Percentiles rank a stretch among this genome's conserved stretches.
These are phyloP conservation scores for Kokia cookei DNA, from an alignment of 441 rosid species.

Conservation along the genomic window DNA sequence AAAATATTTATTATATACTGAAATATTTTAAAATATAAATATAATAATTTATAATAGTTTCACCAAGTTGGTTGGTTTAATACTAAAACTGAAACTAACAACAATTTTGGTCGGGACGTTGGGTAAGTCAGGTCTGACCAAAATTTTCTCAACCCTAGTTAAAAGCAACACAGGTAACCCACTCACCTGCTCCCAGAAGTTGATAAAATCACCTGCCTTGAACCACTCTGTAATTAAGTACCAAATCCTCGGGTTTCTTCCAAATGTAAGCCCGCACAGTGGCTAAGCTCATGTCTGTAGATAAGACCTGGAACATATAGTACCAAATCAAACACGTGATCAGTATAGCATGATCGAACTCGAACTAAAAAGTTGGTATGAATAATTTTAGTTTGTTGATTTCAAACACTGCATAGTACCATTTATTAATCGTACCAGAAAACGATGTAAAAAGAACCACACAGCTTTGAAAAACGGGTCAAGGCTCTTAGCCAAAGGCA, in stretches of 20 bases:
- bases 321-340: background rate
- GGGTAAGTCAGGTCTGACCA: background rate
- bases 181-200: slow-evolving; percentile 30
- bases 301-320: slow-evolving; percentile 55
- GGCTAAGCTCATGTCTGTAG: slow-evolving; percentile 99
- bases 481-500: background rate
- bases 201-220: slow-evolving; percentile 59
- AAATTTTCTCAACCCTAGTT: background rate
- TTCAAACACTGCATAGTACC: background rate
- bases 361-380: background rate
- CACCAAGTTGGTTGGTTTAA: background rate
- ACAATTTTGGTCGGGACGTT: background rate
- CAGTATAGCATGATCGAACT: background rate
- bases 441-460: background rate
- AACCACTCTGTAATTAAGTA: slow-evolving; percentile 78
- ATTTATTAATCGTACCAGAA: background rate
- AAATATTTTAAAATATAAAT: no score
- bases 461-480: background rate
- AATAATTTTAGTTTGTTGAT: background rate
- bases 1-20: no score
- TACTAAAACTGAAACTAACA: background rate
- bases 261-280: slow-evolving; percentile 90
- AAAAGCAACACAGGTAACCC: background rate
- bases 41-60: background rate
- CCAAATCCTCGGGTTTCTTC: slow-evolving; percentile 97